Evolutionary conservation across 1,139 yeast genomes (phyloP), one percentile per base, ranked within the genome.

Genomic region (Protomyces inouyei): DNA sequence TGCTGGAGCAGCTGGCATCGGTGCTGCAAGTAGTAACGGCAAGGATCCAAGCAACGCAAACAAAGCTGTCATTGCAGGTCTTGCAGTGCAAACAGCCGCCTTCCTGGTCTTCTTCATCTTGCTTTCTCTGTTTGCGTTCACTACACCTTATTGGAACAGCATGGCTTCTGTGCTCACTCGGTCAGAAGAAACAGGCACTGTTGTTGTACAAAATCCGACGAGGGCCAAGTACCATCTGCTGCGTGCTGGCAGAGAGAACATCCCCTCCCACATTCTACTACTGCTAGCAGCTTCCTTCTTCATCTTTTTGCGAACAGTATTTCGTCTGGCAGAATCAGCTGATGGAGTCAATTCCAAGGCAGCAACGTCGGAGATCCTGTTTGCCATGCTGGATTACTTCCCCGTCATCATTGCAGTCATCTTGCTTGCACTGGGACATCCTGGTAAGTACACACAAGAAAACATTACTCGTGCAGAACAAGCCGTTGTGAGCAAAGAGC

Each of bases 331-430:
- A 32, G 56, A 52, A 23, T 28, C 56, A 12, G 56, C 43, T 16
- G 56, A 9, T 16, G 56, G 56, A 10, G 40, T 52, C 16, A 12
- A 25, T 14, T 14, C 37, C 9, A n/a, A 28, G 5, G 56, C 56
- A 18, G 37, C 38, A 6, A 35, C 43, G 4, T 32, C 32, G 32
- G 56, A 52, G 43, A 16, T 32, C 5, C 45, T 52, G 10, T 52
- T 52, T 32, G 56, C 56, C 8, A n/a, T 52, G 56, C 56, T 52
- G 43, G 56, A 52, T 21, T 52, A 52, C 4, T 12, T 52, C 18
- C 56, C 56, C 25, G 32, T 52, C 56, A 52, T 52, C 12, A n/a
- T 52, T 10, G 56, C 56, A 12, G 56, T 52, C 40, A 16, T 35
- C 16, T 10, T 52, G 38, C 43, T 52, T 16, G 43, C 43, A 3